Percentiles rank a stretch among this genome's conserved stretches.
phyloP scores from a whole-genome alignment of 176 grass and related monocot species.

The Tillandsia leiboldiana region DNA sequence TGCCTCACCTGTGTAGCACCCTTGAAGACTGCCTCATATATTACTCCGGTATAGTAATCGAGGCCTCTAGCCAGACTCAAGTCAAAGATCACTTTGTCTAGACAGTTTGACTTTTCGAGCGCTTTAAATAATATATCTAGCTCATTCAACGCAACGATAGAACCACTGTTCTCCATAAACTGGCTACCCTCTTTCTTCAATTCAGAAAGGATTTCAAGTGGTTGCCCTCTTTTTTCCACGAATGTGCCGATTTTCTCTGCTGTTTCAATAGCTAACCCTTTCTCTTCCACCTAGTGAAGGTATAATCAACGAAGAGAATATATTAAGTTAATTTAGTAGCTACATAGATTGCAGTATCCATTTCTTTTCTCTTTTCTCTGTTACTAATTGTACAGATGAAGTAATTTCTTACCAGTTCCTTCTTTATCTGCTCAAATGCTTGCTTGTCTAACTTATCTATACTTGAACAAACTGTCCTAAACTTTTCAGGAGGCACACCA shows the following conservation, averaged over 20 bases:
- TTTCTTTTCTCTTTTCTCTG: neutral
- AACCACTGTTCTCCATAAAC: slow-evolving; percentile 61
- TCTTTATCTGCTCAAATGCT: slow-evolving; percentile 82
- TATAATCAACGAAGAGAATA: neutral
- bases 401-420: slow-evolving; percentile 63
- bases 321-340: neutral
- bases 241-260: slow-evolving; percentile 75
- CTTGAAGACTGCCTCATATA: slow-evolving; percentile 98
- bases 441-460: slow-evolving; percentile 96
- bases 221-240: slow-evolving; percentile 67
- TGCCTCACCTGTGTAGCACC: slow-evolving; percentile 60
- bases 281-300: slow-evolving; percentile 67
- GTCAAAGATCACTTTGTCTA: slow-evolving; percentile 74
- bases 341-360: neutral
- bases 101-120: slow-evolving; percentile 71
- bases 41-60: slow-evolving; percentile 97
- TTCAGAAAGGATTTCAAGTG: slow-evolving; percentile 64
- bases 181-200: slow-evolving; percentile 62
- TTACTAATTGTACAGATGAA: neutral
- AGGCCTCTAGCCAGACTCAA: slow-evolving; percentile 96
- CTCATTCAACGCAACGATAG: slow-evolving; percentile 70
- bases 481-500: slow-evolving; percentile 86
- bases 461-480: slow-evolving; percentile 98
- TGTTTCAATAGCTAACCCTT: slow-evolving; percentile 79
- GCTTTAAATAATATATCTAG: slow-evolving; percentile 78